Conservation (phyloP, 208 protist genomes). For the Leishmania aethiopica region DNA sequence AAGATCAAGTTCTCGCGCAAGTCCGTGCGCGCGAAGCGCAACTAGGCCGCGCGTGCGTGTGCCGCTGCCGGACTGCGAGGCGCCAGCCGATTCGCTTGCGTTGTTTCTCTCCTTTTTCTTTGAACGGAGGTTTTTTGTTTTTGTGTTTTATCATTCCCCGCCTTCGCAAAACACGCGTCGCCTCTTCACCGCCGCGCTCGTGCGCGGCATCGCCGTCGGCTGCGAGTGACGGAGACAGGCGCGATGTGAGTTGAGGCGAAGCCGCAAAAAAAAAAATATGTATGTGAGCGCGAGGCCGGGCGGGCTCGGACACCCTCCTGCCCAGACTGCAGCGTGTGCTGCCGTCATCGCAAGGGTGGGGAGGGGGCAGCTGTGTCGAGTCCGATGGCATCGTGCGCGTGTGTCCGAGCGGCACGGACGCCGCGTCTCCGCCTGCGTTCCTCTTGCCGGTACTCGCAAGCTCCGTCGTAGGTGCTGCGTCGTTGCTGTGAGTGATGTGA, state of each 20-base stretch:
- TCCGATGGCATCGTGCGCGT: neutral
- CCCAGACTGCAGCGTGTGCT: neutral
- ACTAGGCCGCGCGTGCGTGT: slow-evolving; percentile 27
- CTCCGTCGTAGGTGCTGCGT: neutral
- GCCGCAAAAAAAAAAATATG: slow-evolving; percentile 7
- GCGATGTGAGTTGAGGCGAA: slow-evolving; percentile 73
- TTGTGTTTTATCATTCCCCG: too few species aligned
- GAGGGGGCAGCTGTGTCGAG: neutral
- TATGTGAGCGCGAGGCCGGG: too few species aligned
- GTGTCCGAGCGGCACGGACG: neutral
- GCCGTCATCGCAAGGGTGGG: neutral
- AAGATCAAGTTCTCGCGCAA: slow-evolving; percentile 80
- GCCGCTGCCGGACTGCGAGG: neutral
- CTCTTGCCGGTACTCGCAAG: neutral
- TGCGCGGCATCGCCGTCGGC: slow-evolving; percentile 48
- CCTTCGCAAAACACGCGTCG: too few species aligned
- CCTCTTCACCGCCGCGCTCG: too few species aligned
- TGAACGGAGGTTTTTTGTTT: too few species aligned
- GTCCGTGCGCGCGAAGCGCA: slow-evolving; percentile 69
- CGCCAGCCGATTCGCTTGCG: neutral
- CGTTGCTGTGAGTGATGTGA: neutral
- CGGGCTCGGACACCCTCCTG: neutral
- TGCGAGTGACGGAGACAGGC: slow-evolving; percentile 70
- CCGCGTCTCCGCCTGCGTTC: neutral
- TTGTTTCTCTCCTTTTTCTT: slow-evolving; percentile 7